Evolutionary conservation across 1,139 yeast genomes (phyloP).

Genomic region (Taphrina communis): DNA sequence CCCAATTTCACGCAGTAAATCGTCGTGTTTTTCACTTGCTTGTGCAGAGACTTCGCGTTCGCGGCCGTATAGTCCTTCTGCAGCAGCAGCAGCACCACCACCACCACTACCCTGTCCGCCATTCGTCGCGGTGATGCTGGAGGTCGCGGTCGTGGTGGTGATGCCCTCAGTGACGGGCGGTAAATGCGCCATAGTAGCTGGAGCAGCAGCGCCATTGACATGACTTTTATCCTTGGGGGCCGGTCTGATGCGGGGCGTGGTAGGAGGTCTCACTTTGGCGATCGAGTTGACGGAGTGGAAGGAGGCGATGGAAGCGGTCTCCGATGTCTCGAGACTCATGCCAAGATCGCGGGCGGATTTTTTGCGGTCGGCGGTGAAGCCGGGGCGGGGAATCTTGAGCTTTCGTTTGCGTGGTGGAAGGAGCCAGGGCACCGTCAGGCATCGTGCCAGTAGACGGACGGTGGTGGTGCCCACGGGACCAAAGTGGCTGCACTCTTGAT

Average conservation of each 20-base stretch:
- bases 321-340: constrained; percentile 21
- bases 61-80: too few species aligned
- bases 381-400: constrained; percentile 16
- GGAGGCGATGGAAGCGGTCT: constrained; percentile 19
- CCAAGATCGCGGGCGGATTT: constrained; percentile 23
- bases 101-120: neutral
- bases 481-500: constrained; percentile 44
- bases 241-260: constrained; percentile 24
- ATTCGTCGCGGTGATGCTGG: neutral
- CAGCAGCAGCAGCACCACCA: neutral
- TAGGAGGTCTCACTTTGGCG: constrained; percentile 33
- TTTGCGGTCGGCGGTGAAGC: constrained; percentile 19
- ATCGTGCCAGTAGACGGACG: constrained; percentile 45
- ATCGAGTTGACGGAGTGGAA: constrained; percentile 35
- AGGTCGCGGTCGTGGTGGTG: neutral
- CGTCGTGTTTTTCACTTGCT: constrained; percentile 19
- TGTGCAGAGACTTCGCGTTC: neutral
- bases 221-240: neutral
- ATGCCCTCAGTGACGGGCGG: constrained; percentile 15
- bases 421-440: constrained; percentile 46
- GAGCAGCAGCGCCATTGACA: neutral
- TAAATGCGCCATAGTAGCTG: neutral
- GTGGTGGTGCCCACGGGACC: constrained; percentile 47
- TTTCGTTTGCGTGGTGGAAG: constrained; percentile 29
- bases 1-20: constrained; percentile 18